Base-by-base conservation (phyloP, 2,329 filamentous ascomycete genomes). In the Pseudogymnoascus sp. region DNA sequence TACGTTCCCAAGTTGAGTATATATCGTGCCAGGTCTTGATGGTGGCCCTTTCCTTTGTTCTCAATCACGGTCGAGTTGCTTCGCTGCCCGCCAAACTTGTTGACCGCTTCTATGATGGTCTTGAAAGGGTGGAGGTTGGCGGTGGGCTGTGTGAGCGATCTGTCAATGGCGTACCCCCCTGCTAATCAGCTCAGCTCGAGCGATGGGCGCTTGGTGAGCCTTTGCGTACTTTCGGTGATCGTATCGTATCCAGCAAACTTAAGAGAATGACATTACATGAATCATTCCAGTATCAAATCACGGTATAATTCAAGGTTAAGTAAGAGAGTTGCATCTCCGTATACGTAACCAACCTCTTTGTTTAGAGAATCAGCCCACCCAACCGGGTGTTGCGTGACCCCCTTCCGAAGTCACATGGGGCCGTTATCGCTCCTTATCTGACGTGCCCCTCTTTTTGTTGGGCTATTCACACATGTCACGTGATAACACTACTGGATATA, bases 371-470 rank as follows among this genome's bases (percentile, higher is more conserved):
- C 50, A 56, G 29, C 31, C 50, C 50, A 56, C 15, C 50, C 50
- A 56, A 56, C 29, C 50, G 29, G 50, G 50, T 56, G 50, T 56
- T 56, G 50, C 50, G 50, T 56, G 50, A 56, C 50, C 50, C 10
- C 23, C 15, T 11, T 5, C 29, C 17, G 15, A 56, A 56, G 50
- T 56, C 50, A 56, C 29, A 56, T 56, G 50, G n/a, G 29, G 29
- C 2, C n/a, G 29, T 56, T 56, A 56, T 56, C 50, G 50, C 50
- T 56, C n/a, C 50, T 56, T 56, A 56, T 56, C 50, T 17, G 9
- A 1, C 4, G 26, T 56, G 50, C 50, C 50, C 50, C 50, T 33
- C 44, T 50, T 29, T 33, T 53, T 53, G n/a, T 33, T 19, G 50
- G 50, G 50, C 4, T 33, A 56, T 56, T 56, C 50, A 19, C 2